Evolutionary conservation across 805 yeast species (phyloP).

Genomic region (Kodamaea lidongshanica): DNA sequence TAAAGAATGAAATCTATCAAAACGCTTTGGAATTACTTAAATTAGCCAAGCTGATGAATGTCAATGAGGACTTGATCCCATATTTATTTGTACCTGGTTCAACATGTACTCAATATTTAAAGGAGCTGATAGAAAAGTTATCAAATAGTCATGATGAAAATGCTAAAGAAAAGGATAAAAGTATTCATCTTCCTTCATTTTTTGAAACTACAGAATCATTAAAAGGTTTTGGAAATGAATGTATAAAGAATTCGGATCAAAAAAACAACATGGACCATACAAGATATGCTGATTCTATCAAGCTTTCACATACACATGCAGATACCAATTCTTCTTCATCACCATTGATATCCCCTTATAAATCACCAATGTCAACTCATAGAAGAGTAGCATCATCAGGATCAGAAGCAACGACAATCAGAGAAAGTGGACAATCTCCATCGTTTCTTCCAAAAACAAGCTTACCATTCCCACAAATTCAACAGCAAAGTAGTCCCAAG

Average conservation of each 20-base stretch:
- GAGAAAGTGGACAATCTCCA: too few relatives aligned
- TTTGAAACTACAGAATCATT: constrained; percentile 18
- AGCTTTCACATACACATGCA: too few relatives aligned
- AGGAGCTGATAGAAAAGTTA: constrained; percentile 13
- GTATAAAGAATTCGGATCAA: too few relatives aligned
- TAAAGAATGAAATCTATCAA: constrained; percentile 25
- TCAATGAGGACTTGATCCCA: constrained; percentile 34
- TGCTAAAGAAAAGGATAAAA: constrained; percentile 10
- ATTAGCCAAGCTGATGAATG: constrained; percentile 24
- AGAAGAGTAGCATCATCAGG: constrained; percentile 21
- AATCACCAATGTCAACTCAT: constrained; percentile 21
- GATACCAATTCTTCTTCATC: too few relatives aligned
- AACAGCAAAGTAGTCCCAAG: too few relatives aligned
- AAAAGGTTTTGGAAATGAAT: too few relatives aligned
- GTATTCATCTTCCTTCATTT: constrained; percentile 20
- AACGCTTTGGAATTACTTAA: constrained; percentile 33
- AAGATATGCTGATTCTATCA: background rate
- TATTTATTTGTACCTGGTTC: constrained; percentile 27
- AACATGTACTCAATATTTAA: constrained; percentile 18
- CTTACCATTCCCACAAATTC: too few relatives aligned
- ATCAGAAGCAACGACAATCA: constrained; percentile 17
- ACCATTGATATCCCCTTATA: constrained; percentile 26
- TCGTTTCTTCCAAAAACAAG: too few relatives aligned
- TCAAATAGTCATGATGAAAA: constrained; percentile 11
- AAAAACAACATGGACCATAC: too few relatives aligned